Percentiles rank a stretch among this genome's conserved stretches.
Conservation (phyloP, 345 rosid species). For the Trapa bicornis region DNA sequence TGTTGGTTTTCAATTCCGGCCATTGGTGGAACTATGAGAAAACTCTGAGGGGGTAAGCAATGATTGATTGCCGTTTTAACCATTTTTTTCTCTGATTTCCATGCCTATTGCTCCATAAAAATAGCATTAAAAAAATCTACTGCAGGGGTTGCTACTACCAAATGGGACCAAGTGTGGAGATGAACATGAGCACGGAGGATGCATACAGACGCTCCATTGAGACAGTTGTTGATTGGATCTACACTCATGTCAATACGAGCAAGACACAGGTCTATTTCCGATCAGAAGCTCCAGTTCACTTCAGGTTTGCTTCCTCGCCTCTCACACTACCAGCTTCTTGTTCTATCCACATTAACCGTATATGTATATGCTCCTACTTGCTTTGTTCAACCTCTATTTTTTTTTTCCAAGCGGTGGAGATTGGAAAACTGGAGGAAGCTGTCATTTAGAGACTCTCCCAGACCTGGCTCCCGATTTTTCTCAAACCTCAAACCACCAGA, state of each 20-base stretch:
- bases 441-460: slow-evolving; percentile 61
- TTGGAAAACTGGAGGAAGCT: slow-evolving; percentile 44
- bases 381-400: not conserved
- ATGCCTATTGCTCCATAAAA: not conserved
- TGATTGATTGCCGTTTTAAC: not conserved
- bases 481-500: slow-evolving; percentile 23
- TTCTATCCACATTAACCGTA: not conserved
- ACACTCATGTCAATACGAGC: slow-evolving; percentile 31
- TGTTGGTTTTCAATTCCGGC: slow-evolving; percentile 67
- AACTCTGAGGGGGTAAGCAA: slow-evolving; percentile 48
- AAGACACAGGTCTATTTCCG: slow-evolving; percentile 63
- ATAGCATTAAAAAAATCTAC: not conserved
- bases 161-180: slow-evolving; percentile 40
- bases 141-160: slow-evolving; percentile 53
- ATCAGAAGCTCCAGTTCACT: slow-evolving; percentile 64
- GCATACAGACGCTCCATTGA: slow-evolving; percentile 42
- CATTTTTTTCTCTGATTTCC: not conserved
- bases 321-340: not conserved
- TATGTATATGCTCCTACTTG: not conserved
- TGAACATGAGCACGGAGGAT: slow-evolving; percentile 48
- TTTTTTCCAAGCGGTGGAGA: slow-evolving; percentile 38
- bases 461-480: slow-evolving; percentile 29
- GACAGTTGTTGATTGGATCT: slow-evolving; percentile 47
- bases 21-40: slow-evolving; percentile 91
- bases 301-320: slow-evolving; percentile 34